Percentiles rank a stretch among this genome's conserved stretches.
Evolutionary conservation across 2,329 filamentous ascomycete genomes (phyloP).

Genomic region (Apiospora malaysiana): DNA sequence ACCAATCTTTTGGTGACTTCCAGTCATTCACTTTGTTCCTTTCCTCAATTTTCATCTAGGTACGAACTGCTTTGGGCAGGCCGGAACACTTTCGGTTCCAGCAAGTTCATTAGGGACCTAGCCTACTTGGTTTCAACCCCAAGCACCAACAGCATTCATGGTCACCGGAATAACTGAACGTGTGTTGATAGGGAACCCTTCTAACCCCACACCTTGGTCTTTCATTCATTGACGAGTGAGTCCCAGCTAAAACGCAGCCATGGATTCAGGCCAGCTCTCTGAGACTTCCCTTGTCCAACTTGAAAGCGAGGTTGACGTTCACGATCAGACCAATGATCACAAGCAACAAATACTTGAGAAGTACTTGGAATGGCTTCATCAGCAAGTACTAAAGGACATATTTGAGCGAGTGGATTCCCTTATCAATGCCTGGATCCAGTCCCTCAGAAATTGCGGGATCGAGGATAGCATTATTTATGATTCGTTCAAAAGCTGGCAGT

Average conservation of each 20-base stretch:
- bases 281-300: constrained; percentile 28
- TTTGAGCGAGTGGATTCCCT: constrained; percentile 28
- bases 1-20: not conserved
- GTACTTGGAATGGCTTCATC: constrained; percentile 36
- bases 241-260: constrained; percentile 19
- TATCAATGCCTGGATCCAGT: constrained; percentile 30
- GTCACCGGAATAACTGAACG: not conserved
- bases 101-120: not conserved
- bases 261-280: constrained; percentile 28
- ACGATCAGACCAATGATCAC: constrained; percentile 13
- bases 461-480: constrained; percentile 27
- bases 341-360: constrained; percentile 27
- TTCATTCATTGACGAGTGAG: not conserved
- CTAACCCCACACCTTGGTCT: not conserved
- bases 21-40: no score
- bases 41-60: not conserved
- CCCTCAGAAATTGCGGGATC: constrained; percentile 31
- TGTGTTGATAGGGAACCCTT: not conserved
- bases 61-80: not conserved
- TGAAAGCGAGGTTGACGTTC: constrained; percentile 25
- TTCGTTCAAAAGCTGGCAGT: constrained; percentile 34
- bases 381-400: constrained; percentile 34
- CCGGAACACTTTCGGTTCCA: not conserved
- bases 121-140: not conserved
- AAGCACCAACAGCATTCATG: not conserved